Evolutionary conservation across 306 rosid species (phyloP), one percentile per base, ranked within the genome.

Genomic region (Aeschynomene evenia): DNA sequence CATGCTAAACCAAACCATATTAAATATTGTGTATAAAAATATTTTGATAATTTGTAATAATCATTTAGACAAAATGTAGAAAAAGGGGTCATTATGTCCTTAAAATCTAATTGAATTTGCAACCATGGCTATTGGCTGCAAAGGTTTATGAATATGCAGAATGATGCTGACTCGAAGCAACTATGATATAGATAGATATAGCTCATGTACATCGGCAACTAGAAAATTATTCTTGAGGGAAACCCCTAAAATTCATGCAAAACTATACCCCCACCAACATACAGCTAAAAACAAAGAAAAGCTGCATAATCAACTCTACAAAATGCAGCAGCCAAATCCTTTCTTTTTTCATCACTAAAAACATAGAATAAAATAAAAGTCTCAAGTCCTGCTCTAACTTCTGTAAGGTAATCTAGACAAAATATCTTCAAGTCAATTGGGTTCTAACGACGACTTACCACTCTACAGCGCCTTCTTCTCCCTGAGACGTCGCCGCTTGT

Each of bases 401-500:
- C 9, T 68, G 61, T 46, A 46, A 75, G 67, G 60, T 72, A 28
- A 73, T 63, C 82, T 71, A 72, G 40, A 65, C 49, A 53, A 9
- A 49, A 72, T 42, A 63, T 52, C 63, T 60, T 64, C 66, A 66
- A 48, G 29, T 19, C 43, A 59, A 23, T 29, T 69, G 23, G 13
- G 51, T 43, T 50, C 43, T 64, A 63, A 58, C 70, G 76, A 72
- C 39, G 60, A 58, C 77, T 80, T 15, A n/a, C 69, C 70, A 80
- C 61, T 67, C 70, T 65, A 58, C 24, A 16, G 31, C 52, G 12
- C 72, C 64, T 58, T 85, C 64, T 20, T 74, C 56, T 74, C 69
- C 80, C 75, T 73, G 1, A n/a, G 40, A 26, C 86, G 81, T 54
- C 43, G 84, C 69, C 96, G 79, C 52, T 57, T 68, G 75, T 94